These are phyloP conservation scores for Saccharomyces hybrid DNA, from an alignment of 1,139 yeast species.

Conservation along the genomic window DNA sequence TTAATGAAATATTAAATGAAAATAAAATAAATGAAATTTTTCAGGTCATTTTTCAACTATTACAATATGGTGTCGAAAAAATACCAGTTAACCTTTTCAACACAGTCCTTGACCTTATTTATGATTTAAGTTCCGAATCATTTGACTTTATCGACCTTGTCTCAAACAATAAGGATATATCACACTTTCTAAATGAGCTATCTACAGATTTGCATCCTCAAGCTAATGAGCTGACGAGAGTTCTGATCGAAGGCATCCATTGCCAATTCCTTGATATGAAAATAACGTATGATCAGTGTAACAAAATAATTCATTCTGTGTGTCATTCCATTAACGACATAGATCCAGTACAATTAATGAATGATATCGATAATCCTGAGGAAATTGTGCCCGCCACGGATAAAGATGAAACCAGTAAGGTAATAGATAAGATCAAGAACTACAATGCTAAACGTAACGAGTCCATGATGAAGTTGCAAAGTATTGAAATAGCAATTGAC, in stretches of 20 bases:
- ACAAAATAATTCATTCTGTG: slow-evolving; percentile 30
- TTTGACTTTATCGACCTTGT: slow-evolving; percentile 44
- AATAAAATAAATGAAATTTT: slow-evolving; percentile 35
- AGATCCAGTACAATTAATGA: slow-evolving; percentile 35
- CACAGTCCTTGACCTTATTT: slow-evolving; percentile 51
- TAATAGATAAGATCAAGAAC: slow-evolving; percentile 36
- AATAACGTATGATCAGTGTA: slow-evolving; percentile 20
- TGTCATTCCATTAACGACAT: slow-evolving; percentile 32
- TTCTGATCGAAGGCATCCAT: slow-evolving; percentile 52
- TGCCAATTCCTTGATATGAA: slow-evolving; percentile 48
- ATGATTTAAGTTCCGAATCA: slow-evolving; percentile 62
- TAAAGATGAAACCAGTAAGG: slow-evolving; percentile 34
- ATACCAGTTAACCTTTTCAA: slow-evolving; percentile 43
- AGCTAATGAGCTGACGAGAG: slow-evolving; percentile 40
- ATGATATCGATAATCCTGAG: slow-evolving; percentile 10
- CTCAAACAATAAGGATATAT: slow-evolving; percentile 23
- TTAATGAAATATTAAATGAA: slow-evolving; percentile 42
- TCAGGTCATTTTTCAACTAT: slow-evolving; percentile 38
- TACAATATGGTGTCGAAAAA: slow-evolving; percentile 30
- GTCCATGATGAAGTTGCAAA: slow-evolving; percentile 51
- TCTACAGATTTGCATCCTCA: slow-evolving; percentile 11
- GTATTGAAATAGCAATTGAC: slow-evolving; percentile 66
- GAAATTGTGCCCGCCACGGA: slow-evolving; percentile 33
- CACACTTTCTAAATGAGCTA: slow-evolving; percentile 16
- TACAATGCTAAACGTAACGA: slow-evolving; percentile 37